Evolutionary conservation across 441 rosid genomes (phyloP), one percentile per base, ranked within the genome.

Genomic region (Codiaeum variegatum): DNA sequence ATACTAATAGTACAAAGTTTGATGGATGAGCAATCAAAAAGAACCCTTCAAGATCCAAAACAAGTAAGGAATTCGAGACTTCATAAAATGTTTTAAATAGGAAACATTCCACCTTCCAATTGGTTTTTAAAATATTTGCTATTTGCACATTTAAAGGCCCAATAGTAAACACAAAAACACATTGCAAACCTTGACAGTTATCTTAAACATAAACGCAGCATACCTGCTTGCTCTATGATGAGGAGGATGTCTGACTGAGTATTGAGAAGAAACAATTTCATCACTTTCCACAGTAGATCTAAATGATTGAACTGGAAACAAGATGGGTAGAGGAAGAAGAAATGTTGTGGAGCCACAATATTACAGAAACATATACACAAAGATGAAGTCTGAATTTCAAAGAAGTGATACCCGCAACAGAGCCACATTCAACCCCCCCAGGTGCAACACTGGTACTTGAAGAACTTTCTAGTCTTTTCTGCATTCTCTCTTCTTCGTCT

Each of bases 401-500:
- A 69, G 44, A 74, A 40, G 31, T 16, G 4, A 60, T 76, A 95
- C 98, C 97, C 76, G 90, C 78, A 73, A 78, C 62, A 32, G 91
- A 75, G 80, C 84, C 85, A 73, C 82, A 79, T 61, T 87, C 96
- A 75, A 81, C 74, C 75, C 87, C 94, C n/a, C 76, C 88, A 40
- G 87, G 82, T 74, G 80, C 80, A 70, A 83, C 73, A 62, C 71
- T 80, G 51, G 80, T 71, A 75, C 92, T 83, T 72, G 91, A 89
- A 72, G 93, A 90, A 83, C 87, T 85, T 72, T 88, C 97, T 42
- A 81, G 83, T 77, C 92, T 89, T 84, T 83, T 90, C 79, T 86
- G 98, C 86, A 86, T 84, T 80, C 90, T 87, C 81, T 90, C 96
- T 79, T 90, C 94, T n/a, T 96, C 97, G 78, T 96, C 98, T 76